These are phyloP conservation scores for Bruguiera sexangula DNA, from an alignment of 345 rosid species.

Conservation along the genomic window DNA sequence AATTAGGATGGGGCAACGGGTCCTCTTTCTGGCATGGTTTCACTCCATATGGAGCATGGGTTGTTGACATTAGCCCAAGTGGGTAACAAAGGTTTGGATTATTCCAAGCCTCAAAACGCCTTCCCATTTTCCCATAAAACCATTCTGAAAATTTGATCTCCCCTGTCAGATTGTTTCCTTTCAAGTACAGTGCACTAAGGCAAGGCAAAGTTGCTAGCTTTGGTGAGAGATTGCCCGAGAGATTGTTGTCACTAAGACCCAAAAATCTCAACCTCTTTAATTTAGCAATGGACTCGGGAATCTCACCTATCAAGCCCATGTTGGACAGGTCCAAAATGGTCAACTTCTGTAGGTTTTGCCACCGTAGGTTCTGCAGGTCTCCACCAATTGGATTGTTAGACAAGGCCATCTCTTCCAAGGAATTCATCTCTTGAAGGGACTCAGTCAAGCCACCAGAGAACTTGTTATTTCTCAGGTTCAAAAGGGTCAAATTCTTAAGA, in stretches of 20 bases:
- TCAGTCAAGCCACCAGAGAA: conserved; percentile 62
- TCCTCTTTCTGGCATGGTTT: conserved; percentile 51
- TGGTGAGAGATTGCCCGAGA: conserved; percentile 50
- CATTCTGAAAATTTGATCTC: conserved; percentile 49
- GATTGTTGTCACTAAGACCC: conserved; percentile 69
- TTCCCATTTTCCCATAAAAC: conserved; percentile 65
- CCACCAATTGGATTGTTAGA: conserved; percentile 65
- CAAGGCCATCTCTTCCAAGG: conserved; percentile 59
- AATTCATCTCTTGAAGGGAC: conserved; percentile 52
- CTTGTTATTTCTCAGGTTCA: conserved; percentile 71
- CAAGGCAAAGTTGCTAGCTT: conserved; percentile 62
- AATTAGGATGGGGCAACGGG: conserved; percentile 30
- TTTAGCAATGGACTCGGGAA: conserved; percentile 54
- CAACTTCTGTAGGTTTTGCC: conserved; percentile 55
- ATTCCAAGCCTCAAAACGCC: conserved; percentile 85
- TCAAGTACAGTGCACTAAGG: conserved; percentile 58
- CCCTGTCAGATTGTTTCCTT: conserved; percentile 82
- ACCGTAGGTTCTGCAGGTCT: conserved; percentile 42
- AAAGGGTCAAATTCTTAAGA: conserved; percentile 63
- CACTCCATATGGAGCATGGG: conserved; percentile 57
- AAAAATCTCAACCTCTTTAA: conserved; percentile 71
- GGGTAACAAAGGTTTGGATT: conserved; percentile 74
- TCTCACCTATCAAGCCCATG: conserved; percentile 52
- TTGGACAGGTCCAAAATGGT: conserved; percentile 63
- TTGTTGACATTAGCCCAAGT: conserved; percentile 30